Conservation (phyloP, 2,329 filamentous ascomycete species). For the Didymella segeticola region DNA sequence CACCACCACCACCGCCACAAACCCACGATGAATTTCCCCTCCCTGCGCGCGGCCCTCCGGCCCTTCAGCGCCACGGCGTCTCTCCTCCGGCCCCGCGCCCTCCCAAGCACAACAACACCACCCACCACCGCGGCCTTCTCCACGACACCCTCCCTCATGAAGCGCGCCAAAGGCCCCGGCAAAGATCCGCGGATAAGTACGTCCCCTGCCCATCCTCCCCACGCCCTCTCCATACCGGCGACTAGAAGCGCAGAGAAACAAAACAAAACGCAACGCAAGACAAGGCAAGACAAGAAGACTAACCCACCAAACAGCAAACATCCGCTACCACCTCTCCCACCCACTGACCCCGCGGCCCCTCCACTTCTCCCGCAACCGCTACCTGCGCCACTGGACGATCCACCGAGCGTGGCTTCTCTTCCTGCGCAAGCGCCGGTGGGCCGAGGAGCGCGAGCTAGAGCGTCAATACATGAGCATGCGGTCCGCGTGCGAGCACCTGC, state of each 20-base stretch:
- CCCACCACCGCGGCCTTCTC: constrained; percentile 36
- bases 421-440: constrained; percentile 70
- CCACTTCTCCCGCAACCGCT: constrained; percentile 84
- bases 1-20: constrained; percentile 30
- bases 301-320: constrained; percentile 58
- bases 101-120: constrained; percentile 24
- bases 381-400: constrained; percentile 97
- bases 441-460: constrained; percentile 74
- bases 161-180: constrained; percentile 31
- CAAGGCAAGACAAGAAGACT: constrained; percentile 3
- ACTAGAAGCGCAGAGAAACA: too few relatives aligned
- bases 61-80: constrained; percentile 18
- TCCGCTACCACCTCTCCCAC: constrained; percentile 74
- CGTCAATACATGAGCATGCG: constrained; percentile 83
- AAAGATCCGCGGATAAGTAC: constrained; percentile 45
- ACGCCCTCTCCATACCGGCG: too few relatives aligned
- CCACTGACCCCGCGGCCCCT: constrained; percentile 76
- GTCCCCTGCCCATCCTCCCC: too few relatives aligned
- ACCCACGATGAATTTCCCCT: constrained; percentile 38
- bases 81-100: constrained; percentile 18
- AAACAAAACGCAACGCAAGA: too few relatives aligned
- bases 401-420: constrained; percentile 93
- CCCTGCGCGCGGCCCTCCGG: constrained; percentile 34
- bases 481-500: constrained; percentile 83
- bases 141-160: constrained; percentile 37